phyloP scores from a whole-genome alignment of 345 rosid genomes.

The Mangifera indica region DNA sequence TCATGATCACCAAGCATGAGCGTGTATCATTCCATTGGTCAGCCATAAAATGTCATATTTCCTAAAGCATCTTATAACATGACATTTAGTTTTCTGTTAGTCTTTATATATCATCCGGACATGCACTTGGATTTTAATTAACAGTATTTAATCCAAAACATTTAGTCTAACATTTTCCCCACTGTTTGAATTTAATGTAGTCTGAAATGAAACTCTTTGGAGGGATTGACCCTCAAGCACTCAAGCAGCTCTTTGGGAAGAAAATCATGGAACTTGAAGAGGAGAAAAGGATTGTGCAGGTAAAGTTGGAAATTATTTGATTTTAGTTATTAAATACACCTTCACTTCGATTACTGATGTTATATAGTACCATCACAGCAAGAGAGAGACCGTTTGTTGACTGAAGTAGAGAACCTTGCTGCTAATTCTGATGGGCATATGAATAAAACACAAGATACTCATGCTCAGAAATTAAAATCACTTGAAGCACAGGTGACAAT shows the following conservation, averaged over 20 bases:
- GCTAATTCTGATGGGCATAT: constrained; percentile 62
- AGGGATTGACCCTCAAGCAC: constrained; percentile 51
- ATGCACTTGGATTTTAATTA: background rate
- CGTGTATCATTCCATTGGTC: background rate
- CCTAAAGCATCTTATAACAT: background rate
- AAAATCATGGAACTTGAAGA: constrained; percentile 76
- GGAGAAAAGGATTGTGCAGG: constrained; percentile 67
- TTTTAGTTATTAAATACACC: constrained; percentile 17
- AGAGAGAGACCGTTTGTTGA: constrained; percentile 64
- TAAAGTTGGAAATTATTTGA: constrained; percentile 15
- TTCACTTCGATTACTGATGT: constrained; percentile 14
- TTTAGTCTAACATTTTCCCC: background rate
- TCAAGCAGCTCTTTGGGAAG: constrained; percentile 68
- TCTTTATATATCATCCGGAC: background rate
- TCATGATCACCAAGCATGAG: background rate
- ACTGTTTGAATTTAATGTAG: constrained; percentile 38
- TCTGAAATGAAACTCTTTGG: constrained; percentile 68
- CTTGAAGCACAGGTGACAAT: constrained; percentile 59
- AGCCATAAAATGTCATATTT: background rate
- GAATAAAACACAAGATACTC: constrained; percentile 48
- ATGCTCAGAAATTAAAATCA: constrained; percentile 62
- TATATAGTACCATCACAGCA: constrained; percentile 36
- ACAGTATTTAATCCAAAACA: background rate
- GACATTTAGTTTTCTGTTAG: background rate
- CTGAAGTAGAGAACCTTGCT: constrained; percentile 59